Percentiles rank a stretch among this genome's conserved stretches.
These are phyloP conservation scores for Antrodiella citrinella DNA, from an alignment of 768 basidiomycete species.

Conservation along the genomic window DNA sequence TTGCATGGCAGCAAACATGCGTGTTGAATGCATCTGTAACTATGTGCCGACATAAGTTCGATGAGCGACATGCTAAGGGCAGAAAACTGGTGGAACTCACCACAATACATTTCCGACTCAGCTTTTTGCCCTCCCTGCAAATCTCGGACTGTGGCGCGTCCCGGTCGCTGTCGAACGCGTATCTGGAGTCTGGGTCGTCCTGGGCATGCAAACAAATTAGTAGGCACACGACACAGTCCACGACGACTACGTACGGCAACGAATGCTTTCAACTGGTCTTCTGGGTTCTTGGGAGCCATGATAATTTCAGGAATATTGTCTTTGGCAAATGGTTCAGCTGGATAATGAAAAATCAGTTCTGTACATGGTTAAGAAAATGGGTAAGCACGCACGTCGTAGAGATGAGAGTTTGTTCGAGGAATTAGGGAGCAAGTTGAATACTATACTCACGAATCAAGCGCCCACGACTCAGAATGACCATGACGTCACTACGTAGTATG, in stretches of 20 bases:
- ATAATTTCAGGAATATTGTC: too few species aligned
- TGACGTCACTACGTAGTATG: too few species aligned
- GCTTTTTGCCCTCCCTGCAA: slow-evolving; percentile 39
- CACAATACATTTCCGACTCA: slow-evolving; percentile 44
- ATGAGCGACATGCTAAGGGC: neutral
- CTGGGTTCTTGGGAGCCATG: neutral
- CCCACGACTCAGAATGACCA: too few species aligned
- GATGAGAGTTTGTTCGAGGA: too few species aligned
- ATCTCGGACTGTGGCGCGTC: slow-evolving; percentile 49
- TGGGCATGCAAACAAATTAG: slow-evolving; percentile 14
- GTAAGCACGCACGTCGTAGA: too few species aligned
- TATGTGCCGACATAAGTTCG: slow-evolving; percentile 19
- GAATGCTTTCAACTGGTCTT: neutral
- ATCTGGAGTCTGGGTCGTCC: slow-evolving; percentile 41
- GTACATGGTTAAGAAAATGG: too few species aligned
- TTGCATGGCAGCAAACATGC: slow-evolving; percentile 68
- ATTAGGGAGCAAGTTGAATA: too few species aligned
- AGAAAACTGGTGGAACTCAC: slow-evolving; percentile 27
- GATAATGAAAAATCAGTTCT: too few species aligned
- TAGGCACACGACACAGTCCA: too few species aligned
- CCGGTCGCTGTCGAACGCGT: slow-evolving; percentile 57
- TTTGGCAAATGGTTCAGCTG: too few species aligned
- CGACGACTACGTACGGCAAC: neutral
- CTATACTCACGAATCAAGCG: too few species aligned
- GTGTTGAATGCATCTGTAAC: slow-evolving; percentile 56